Evolutionary conservation across 495 filamentous ascomycete genomes (phyloP).

Genomic region (Neurospora tetraspora): DNA sequence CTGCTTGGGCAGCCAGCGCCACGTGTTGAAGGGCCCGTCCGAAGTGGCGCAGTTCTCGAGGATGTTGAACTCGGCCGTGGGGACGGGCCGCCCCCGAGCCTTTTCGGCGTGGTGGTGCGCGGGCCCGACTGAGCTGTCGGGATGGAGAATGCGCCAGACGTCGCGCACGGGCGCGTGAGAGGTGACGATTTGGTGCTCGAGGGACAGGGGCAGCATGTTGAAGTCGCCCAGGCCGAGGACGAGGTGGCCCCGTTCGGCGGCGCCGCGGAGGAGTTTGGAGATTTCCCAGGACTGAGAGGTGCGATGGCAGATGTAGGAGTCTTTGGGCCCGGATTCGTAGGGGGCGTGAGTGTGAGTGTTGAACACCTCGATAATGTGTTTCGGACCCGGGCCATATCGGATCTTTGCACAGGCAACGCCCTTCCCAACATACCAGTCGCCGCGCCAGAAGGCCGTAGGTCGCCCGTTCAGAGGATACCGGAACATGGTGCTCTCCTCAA

Average conservation of each 20-base stretch:
- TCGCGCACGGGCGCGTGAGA: slow-evolving; percentile 72
- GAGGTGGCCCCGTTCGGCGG: slow-evolving; percentile 73
- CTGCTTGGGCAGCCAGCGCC: slow-evolving; percentile 69
- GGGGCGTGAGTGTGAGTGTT: slow-evolving; percentile 91
- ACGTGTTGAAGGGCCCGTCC: slow-evolving; percentile 79
- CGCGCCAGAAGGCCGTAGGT: slow-evolving; percentile 84
- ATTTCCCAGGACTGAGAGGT: slow-evolving; percentile 97
- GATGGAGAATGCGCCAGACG: slow-evolving; percentile 70
- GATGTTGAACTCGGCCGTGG: slow-evolving; percentile 68
- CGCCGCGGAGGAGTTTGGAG: slow-evolving; percentile 77
- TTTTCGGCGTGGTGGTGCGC: slow-evolving; percentile 55
- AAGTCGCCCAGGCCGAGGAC: slow-evolving; percentile 86
- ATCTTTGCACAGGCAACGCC: slow-evolving; percentile 83
- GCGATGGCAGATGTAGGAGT: slow-evolving; percentile 83
- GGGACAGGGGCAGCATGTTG: slow-evolving; percentile 83
- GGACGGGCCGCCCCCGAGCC: slow-evolving; percentile 42
- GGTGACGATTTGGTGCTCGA: slow-evolving; percentile 77
- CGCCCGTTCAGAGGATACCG: slow-evolving; percentile 88
- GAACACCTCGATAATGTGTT: slow-evolving; percentile 82
- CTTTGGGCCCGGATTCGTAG: slow-evolving; percentile 63
- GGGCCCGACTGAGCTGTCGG: slow-evolving; percentile 66
- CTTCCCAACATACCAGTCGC: slow-evolving; percentile 93
- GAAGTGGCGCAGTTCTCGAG: slow-evolving; percentile 76
- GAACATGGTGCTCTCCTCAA: slow-evolving; percentile 81
- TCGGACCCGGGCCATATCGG: slow-evolving; percentile 52